A percentile compares a stretch with the other conserved stretches of the same genome.
Conservation (phyloP, 192 early-diverging fungal species). For the Entomortierella lignicola region DNA sequence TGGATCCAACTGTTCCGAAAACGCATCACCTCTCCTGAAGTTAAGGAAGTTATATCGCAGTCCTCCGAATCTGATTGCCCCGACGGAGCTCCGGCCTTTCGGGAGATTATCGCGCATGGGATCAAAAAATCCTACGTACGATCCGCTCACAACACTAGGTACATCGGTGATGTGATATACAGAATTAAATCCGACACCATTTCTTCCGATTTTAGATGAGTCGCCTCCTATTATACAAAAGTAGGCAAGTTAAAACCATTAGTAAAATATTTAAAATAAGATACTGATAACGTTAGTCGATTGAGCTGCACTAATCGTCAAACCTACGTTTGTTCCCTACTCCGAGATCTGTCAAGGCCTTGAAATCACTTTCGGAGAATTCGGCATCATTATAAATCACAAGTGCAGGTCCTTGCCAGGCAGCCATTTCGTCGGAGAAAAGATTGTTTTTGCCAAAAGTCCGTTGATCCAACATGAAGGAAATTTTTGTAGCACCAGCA, state of each 20-base stretch:
- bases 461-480: constrained; percentile 22
- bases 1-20: constrained; percentile 22
- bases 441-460: constrained; percentile 3
- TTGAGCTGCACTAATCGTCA: no score
- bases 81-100: not conserved
- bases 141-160: constrained; percentile 41
- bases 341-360: constrained; percentile 16
- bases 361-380: constrained; percentile 31
- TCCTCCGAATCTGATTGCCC: constrained; percentile 12
- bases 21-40: not conserved
- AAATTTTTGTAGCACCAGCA: constrained; percentile 37
- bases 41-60: constrained; percentile 16
- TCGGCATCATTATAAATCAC: constrained; percentile 39
- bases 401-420: constrained; percentile 49
- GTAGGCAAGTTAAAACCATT: not conserved
- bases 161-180: constrained; percentile 52
- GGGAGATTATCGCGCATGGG: constrained; percentile 21
- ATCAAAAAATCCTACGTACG: constrained; percentile 46
- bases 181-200: constrained; percentile 46
- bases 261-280: not conserved
- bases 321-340: constrained; percentile 37
- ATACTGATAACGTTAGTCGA: no score
- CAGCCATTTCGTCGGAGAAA: constrained; percentile 25
- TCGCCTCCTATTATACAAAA: constrained; percentile 4
- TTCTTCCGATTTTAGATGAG: constrained; percentile 36